Conservation (phyloP, 257 asterid species). For the Solanum megistacrolobum region DNA sequence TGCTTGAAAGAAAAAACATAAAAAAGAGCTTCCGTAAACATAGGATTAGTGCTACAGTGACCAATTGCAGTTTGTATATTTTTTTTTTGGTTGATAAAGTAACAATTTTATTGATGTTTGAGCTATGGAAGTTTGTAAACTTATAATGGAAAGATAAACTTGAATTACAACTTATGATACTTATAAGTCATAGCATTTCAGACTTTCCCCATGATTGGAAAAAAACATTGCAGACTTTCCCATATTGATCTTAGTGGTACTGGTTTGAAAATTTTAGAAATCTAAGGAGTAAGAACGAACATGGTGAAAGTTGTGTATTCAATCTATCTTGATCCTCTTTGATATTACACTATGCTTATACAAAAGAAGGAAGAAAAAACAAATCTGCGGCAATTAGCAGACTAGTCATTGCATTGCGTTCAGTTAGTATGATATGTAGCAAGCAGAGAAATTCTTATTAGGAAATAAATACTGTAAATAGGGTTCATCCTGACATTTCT, state of each 20-base stretch:
- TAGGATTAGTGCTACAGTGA: neutral
- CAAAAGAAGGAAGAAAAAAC: neutral
- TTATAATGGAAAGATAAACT: neutral
- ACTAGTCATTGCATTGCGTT: neutral
- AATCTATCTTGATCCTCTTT: neutral
- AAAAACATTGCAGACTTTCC: neutral
- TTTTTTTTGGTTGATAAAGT: neutral
- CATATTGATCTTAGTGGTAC: neutral
- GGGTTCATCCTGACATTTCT: neutral
- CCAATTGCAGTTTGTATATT: neutral
- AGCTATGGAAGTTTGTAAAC: neutral
- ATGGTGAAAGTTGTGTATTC: neutral
- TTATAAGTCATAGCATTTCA: neutral
- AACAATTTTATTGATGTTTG: neutral
- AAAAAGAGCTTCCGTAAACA: neutral
- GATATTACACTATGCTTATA: neutral
- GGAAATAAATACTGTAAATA: neutral
- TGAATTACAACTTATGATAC: neutral
- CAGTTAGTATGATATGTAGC: neutral
- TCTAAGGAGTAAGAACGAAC: neutral
- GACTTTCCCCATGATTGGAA: neutral
- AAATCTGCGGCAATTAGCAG: neutral
- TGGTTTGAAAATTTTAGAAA: neutral
- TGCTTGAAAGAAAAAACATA: neutral
- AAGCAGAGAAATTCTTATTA: neutral